Evolutionary conservation across 495 filamentous ascomycete genomes (phyloP).

Genomic region (Penicillium nucicola): DNA sequence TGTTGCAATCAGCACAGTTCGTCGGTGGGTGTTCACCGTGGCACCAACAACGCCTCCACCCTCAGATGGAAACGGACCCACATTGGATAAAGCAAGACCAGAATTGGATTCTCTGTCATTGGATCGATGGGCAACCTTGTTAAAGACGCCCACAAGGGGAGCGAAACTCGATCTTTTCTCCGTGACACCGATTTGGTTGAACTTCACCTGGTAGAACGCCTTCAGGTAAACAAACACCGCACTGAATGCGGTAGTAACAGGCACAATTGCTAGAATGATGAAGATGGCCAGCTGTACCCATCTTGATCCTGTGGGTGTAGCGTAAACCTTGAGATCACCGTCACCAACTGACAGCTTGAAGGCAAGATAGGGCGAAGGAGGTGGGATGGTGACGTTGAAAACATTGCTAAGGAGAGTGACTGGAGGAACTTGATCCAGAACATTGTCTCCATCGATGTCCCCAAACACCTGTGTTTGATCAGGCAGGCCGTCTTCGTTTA

Average conservation of each 20-base stretch:
- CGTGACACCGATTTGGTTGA: constrained; percentile 61
- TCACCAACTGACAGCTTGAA: constrained; percentile 58
- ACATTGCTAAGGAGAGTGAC: constrained; percentile 9
- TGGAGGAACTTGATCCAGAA: constrained; percentile 9
- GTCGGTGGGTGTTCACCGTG: constrained; percentile 31
- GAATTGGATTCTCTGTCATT: constrained; percentile 9
- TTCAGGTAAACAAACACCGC: constrained; percentile 60
- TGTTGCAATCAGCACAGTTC: constrained; percentile 64
- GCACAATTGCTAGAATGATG: constrained; percentile 53
- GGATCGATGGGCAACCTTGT: not conserved
- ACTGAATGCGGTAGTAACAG: constrained; percentile 44
- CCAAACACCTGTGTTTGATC: constrained; percentile 56
- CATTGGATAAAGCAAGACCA: constrained; percentile 30
- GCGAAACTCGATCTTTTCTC: constrained; percentile 36
- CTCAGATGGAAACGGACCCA: constrained; percentile 40
- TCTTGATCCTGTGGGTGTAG: constrained; percentile 50
- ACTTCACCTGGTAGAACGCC: constrained; percentile 69
- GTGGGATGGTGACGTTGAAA: constrained; percentile 46
- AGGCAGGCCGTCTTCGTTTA: constrained; percentile 62
- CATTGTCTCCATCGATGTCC: constrained; percentile 55
- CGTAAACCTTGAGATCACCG: constrained; percentile 44
- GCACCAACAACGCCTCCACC: constrained; percentile 37
- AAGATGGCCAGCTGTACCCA: constrained; percentile 55
- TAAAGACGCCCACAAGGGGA: constrained; percentile 15
- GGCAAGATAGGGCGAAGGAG: constrained; percentile 51